These are phyloP conservation scores for Syzygium aromaticum DNA, from an alignment of 345 rosid species.

Conservation along the genomic window DNA sequence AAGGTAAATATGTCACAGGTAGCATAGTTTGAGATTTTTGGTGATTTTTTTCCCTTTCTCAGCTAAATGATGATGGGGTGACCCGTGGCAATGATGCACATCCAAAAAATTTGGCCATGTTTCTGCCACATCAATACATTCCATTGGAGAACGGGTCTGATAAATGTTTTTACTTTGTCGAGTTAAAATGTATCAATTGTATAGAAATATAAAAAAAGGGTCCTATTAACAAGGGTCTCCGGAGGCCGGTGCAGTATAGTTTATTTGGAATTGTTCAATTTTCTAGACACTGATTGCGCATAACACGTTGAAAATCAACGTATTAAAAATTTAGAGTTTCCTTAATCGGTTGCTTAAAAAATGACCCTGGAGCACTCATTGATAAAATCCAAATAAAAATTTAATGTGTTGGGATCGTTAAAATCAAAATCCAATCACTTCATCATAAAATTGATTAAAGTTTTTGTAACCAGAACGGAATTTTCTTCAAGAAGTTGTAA, in stretches of 20 bases:
- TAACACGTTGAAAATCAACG: neutral
- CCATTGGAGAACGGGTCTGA: neutral
- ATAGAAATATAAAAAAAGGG: no score
- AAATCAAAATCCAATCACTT: neutral
- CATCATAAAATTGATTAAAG: neutral
- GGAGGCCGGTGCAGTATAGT: neutral
- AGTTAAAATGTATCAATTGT: neutral
- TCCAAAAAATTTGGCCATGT: no score
- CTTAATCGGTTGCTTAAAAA: neutral
- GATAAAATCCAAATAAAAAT: neutral
- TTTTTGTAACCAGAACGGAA: neutral
- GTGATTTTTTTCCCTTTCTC: no score
- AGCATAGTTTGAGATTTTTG: no score
- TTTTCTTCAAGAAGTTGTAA: rapidly evolving
- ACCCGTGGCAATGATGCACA: no score
- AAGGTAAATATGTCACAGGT: no score
- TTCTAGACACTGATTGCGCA: neutral
- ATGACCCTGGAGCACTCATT: neutral
- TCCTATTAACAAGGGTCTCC: neutral
- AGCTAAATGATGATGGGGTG: no score
- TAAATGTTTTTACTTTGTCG: no score
- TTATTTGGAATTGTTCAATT: neutral
- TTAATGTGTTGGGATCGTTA: rapidly evolving
- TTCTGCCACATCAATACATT: neutral
- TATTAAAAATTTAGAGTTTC: neutral